phyloP scores from a whole-genome alignment of 257 asterid species.

The Paulownia fortunei region DNA sequence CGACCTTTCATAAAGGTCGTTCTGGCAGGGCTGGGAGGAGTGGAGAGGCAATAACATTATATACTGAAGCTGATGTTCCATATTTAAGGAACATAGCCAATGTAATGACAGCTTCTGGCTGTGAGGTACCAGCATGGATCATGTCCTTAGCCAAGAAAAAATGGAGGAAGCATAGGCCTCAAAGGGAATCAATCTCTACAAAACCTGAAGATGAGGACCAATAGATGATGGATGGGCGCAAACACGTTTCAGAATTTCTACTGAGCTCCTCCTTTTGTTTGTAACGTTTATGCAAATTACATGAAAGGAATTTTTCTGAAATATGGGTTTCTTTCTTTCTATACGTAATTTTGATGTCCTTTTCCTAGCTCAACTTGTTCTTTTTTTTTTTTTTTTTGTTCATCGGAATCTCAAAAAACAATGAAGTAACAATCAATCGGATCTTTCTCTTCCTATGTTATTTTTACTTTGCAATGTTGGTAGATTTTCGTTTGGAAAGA shows the following conservation, averaged over 20 bases:
- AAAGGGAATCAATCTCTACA: too few species aligned
- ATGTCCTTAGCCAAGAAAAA: too few species aligned
- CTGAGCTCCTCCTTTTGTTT: neutral
- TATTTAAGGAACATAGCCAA: constrained; percentile 77
- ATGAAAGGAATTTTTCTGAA: neutral
- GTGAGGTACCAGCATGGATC: constrained; percentile 85
- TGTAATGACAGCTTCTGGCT: constrained; percentile 81
- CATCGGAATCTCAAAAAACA: neutral
- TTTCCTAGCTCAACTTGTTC: too few species aligned
- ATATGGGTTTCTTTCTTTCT: neutral
- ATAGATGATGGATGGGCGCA: neutral
- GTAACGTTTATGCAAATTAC: neutral
- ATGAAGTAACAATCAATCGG: neutral
- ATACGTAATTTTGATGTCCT: neutral
- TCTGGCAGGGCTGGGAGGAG: too few species aligned
- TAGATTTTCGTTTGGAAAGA: neutral
- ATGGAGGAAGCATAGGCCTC: too few species aligned
- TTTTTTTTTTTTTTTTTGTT: neutral
- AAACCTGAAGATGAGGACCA: constrained; percentile 37
- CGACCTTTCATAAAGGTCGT: constrained; percentile 58
- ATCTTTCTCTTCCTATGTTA: too few species aligned
- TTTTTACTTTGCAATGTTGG: neutral
- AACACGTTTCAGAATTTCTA: neutral
- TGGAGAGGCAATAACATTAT: too few species aligned
- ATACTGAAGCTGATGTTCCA: too few species aligned